Conservation (phyloP, 164 flowering plant species). For the Tetracentron sinense region DNA sequence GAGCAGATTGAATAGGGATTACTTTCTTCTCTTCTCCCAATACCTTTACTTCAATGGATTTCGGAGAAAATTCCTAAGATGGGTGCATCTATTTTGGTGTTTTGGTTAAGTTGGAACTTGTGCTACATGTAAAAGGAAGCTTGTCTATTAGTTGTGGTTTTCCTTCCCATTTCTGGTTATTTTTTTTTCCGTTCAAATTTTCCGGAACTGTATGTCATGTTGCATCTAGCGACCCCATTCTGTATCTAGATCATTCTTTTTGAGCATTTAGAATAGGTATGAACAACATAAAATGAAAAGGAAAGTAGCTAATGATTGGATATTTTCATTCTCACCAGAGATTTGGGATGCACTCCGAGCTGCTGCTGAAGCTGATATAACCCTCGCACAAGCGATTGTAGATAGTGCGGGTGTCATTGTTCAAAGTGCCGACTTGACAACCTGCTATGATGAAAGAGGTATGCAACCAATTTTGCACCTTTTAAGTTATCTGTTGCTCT, state of each 20-base stretch:
- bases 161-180: too few relatives aligned
- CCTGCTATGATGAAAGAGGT: conserved; percentile 96
- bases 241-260: neutral
- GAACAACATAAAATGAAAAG: too few relatives aligned
- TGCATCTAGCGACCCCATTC: too few relatives aligned
- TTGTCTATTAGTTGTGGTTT: too few relatives aligned
- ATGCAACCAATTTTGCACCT: conserved; percentile 1
- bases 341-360: conserved; percentile 98
- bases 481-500: neutral
- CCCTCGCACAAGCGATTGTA: conserved; percentile 72
- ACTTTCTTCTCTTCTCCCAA: too few relatives aligned
- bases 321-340: conserved; percentile 34
- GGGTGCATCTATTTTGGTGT: neutral
- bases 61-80: too few relatives aligned
- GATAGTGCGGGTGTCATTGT: conserved; percentile 89
- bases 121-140: too few relatives aligned
- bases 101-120: neutral
- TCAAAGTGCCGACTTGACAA: conserved; percentile 70
- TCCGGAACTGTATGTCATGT: neutral
- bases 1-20: too few relatives aligned
- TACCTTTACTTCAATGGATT: too few relatives aligned
- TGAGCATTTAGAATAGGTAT: too few relatives aligned
- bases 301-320: too few relatives aligned
- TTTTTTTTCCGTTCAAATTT: too few relatives aligned
- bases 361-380: conserved; percentile 81